Conservation (phyloP, 164 flowering plant genomes). For the Houttuynia cordata region DNA sequence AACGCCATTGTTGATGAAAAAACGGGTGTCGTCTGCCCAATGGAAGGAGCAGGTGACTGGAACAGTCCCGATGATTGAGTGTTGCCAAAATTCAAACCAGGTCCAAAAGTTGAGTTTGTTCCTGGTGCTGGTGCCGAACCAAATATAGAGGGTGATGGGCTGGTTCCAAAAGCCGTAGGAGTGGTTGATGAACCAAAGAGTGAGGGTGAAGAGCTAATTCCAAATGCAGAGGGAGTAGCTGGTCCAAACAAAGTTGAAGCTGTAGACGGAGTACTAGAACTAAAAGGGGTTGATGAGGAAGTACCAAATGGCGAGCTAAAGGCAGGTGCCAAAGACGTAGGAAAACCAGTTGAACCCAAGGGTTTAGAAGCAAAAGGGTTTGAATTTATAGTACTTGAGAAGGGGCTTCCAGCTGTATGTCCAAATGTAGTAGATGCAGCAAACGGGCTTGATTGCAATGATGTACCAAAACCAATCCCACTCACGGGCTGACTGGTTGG, state of each 20-base stretch:
- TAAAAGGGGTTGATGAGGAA: constrained; percentile 44
- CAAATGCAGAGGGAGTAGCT: constrained; percentile 43
- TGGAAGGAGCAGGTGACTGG: constrained; percentile 46
- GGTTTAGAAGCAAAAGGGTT: constrained; percentile 54
- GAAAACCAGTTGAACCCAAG: constrained; percentile 38
- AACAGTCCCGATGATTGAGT: constrained; percentile 71
- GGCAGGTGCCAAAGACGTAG: constrained; percentile 35
- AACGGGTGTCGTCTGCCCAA: constrained; percentile 47
- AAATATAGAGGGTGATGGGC: constrained; percentile 44
- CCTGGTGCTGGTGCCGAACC: constrained; percentile 44
- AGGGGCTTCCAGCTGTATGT: constrained; percentile 57
- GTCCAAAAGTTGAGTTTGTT: constrained; percentile 38
- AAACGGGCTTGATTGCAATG: constrained; percentile 41
- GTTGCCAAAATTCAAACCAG: constrained; percentile 43
- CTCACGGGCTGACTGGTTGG: constrained; percentile 56
- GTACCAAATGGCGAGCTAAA: constrained; percentile 49
- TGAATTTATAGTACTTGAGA: constrained; percentile 40
- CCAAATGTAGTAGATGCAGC: constrained; percentile 41
- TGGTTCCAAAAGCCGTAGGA: constrained; percentile 31
- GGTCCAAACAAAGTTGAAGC: constrained; percentile 44
- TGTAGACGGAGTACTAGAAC: constrained; percentile 36
- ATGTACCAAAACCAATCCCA: constrained; percentile 31
- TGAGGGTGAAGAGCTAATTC: constrained; percentile 36
- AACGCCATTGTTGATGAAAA: constrained; percentile 52
- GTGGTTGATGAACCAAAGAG: constrained; percentile 39